Conservation (phyloP, 139 green algal species). For the Chlamydomonas sphaeroides region DNA sequence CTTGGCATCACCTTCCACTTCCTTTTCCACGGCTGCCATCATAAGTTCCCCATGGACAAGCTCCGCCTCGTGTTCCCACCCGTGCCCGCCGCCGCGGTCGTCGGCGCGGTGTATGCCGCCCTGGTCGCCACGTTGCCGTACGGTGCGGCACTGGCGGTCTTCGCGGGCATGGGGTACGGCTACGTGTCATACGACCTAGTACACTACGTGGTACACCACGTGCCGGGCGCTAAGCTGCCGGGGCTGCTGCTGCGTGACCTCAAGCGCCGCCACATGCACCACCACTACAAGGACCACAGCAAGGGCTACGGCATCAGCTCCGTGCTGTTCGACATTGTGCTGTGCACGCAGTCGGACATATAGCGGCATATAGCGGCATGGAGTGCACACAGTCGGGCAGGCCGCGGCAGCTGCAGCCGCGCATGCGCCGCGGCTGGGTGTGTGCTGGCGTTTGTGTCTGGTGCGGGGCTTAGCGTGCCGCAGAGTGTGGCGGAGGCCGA, state of each 20-base stretch:
- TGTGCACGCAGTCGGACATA: constrained; percentile 62
- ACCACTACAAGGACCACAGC: constrained; percentile 80
- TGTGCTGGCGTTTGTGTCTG: too few relatives aligned
- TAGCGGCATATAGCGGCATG: not conserved
- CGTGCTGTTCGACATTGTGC: constrained; percentile 76
- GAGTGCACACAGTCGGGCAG: too few relatives aligned
- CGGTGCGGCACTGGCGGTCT: constrained; percentile 51
- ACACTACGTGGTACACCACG: constrained; percentile 88
- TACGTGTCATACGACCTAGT: constrained; percentile 93
- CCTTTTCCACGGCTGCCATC: constrained; percentile 94
- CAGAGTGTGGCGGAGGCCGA: too few relatives aligned
- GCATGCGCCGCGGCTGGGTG: too few relatives aligned
- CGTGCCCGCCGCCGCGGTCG: constrained; percentile 64
- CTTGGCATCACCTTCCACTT: constrained; percentile 90
- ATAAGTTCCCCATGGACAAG: constrained; percentile 94
- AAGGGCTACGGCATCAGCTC: constrained; percentile 84
- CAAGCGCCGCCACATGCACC: constrained; percentile 72
- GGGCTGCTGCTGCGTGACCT: constrained; percentile 56
- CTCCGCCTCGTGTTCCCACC: constrained; percentile 94
- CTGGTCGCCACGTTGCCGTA: constrained; percentile 51
- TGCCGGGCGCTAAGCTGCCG: not conserved
- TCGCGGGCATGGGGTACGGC: constrained; percentile 82
- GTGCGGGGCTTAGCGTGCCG: too few relatives aligned
- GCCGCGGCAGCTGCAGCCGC: too few relatives aligned
- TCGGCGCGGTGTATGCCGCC: constrained; percentile 47